A percentile compares a stretch with the other conserved stretches of the same genome.
Evolutionary conservation across 495 filamentous ascomycete species (phyloP).

Genomic region (Clavariopsis aquatica): DNA sequence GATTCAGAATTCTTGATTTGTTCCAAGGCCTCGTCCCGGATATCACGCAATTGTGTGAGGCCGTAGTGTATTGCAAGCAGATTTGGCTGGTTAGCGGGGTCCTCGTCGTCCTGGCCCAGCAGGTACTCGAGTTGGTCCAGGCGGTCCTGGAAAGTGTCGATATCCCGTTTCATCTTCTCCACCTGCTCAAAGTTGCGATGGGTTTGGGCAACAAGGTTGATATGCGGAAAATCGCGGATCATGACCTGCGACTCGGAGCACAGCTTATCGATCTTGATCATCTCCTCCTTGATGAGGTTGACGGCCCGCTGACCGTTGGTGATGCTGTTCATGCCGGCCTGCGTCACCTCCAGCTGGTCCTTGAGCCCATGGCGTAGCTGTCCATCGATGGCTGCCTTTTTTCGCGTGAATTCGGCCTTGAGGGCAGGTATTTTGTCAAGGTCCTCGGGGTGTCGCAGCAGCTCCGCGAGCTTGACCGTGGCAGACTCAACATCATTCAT

Average conservation of each 20-base stretch:
- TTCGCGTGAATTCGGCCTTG: slow-evolving; percentile 90
- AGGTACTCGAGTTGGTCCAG: slow-evolving; percentile 72
- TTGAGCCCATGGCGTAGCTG: slow-evolving; percentile 83
- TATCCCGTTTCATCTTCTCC: slow-evolving; percentile 83
- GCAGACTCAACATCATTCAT: slow-evolving; percentile 54
- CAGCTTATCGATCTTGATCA: slow-evolving; percentile 96
- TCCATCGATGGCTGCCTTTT: slow-evolving; percentile 86
- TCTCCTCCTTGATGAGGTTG: slow-evolving; percentile 89
- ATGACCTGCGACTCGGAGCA: slow-evolving; percentile 95
- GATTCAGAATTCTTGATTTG: slow-evolving; percentile 54
- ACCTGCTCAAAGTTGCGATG: slow-evolving; percentile 93
- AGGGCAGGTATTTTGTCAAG: slow-evolving; percentile 91
- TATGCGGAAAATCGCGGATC: slow-evolving; percentile 94
- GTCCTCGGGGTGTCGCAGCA: slow-evolving; percentile 74
- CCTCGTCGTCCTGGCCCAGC: slow-evolving; percentile 77
- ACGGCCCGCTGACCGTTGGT: slow-evolving; percentile 85
- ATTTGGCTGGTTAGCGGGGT: slow-evolving; percentile 89
- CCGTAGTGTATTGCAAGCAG: slow-evolving; percentile 85
- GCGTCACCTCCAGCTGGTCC: slow-evolving; percentile 89
- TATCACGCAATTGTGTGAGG: slow-evolving; percentile 86
- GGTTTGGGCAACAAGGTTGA: slow-evolving; percentile 88
- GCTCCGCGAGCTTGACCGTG: slow-evolving; percentile 69
- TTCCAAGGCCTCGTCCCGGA: slow-evolving; percentile 92
- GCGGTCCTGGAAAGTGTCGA: slow-evolving; percentile 80
- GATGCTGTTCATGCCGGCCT: slow-evolving; percentile 83